These are phyloP conservation scores for Beauveria caledonica DNA, from an alignment of 2,329 filamentous ascomycete species.

Conservation along the genomic window DNA sequence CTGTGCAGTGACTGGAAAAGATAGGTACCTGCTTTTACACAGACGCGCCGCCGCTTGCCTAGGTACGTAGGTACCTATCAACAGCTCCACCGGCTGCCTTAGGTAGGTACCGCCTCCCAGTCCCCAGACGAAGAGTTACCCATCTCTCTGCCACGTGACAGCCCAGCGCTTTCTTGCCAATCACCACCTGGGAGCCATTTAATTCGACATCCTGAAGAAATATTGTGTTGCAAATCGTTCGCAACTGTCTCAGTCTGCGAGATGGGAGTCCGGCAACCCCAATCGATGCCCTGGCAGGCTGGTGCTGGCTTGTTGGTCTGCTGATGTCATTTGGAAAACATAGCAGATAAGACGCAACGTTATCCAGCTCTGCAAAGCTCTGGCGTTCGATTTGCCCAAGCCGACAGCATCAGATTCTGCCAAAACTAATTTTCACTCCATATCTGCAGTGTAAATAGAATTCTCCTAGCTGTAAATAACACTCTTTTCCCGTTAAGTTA, in stretches of 20 bases:
- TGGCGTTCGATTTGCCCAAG: no score
- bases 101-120: no score
- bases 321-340: neutral
- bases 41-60: no score
- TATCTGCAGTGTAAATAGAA: neutral
- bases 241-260: neutral
- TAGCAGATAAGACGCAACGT: no score
- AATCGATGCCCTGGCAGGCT: neutral
- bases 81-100: no score
- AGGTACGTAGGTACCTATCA: neutral
- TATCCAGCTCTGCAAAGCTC: no score
- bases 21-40: neutral
- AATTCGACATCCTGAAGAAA: neutral
- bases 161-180: neutral
- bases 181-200: neutral
- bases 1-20: neutral
- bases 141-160: neutral
- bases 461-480: neutral
- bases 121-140: neutral
- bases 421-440: no score
- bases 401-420: no score
- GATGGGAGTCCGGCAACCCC: neutral
- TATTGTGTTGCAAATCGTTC: neutral
- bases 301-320: neutral
- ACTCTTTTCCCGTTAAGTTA: neutral